Conservation (phyloP, 768 basidiomycete species). For the Calocera cornea region DNA sequence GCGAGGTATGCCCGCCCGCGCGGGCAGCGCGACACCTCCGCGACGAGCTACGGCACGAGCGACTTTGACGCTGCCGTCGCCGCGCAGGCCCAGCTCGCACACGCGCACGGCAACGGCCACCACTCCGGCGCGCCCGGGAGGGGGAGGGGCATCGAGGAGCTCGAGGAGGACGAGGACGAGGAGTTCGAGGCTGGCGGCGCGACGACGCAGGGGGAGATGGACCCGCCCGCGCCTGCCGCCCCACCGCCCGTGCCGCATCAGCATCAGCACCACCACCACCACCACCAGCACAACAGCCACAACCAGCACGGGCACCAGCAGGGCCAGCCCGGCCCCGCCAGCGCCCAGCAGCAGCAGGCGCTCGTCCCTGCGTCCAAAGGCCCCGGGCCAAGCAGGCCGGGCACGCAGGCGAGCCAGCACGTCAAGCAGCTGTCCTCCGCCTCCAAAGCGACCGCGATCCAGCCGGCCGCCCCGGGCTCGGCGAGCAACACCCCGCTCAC, state of each 20-base stretch:
- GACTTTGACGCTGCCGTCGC: not conserved
- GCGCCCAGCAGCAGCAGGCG: not conserved
- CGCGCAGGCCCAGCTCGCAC: not conserved
- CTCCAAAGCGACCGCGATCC: not conserved
- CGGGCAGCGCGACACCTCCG: not conserved
- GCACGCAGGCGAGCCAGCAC: not conserved
- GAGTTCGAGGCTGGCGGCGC: not conserved
- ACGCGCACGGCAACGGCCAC: not conserved
- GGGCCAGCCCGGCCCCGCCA: too few relatives aligned
- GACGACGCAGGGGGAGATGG: not conserved
- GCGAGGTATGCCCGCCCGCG: not conserved
- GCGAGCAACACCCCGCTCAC: conserved; percentile 14
- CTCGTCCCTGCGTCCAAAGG: not conserved
- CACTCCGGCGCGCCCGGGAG: not conserved
- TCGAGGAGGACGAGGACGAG: not conserved
- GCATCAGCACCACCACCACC: not conserved
- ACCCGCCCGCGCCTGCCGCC: not conserved
- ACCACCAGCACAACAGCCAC: not conserved
- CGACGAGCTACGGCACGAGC: not conserved
- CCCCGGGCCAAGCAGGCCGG: not conserved
- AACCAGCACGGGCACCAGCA: too few relatives aligned
- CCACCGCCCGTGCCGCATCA: not conserved
- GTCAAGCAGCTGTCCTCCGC: not conserved
- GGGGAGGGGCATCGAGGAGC: not conserved
- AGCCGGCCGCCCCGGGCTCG: not conserved